Evolutionary conservation across 2,329 filamentous ascomycete species (phyloP).

Genomic region (Phoma sp.): DNA sequence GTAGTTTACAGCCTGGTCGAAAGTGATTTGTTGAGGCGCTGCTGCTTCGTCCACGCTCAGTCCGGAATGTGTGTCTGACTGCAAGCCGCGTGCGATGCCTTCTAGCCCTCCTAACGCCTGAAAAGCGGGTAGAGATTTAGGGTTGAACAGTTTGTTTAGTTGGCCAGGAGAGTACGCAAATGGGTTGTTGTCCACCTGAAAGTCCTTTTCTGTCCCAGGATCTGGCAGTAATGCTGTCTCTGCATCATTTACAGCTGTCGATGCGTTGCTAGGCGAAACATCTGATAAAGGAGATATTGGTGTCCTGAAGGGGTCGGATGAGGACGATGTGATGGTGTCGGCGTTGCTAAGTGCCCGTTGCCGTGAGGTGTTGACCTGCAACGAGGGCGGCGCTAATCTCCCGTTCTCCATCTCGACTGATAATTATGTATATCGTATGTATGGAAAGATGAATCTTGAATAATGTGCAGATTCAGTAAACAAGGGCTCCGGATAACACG

Average conservation of each 20-base stretch:
- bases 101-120: slow-evolving; percentile 60
- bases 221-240: slow-evolving; percentile 31
- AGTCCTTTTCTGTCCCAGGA: slow-evolving; percentile 34
- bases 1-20: slow-evolving; percentile 57
- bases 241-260: slow-evolving; percentile 41
- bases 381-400: slow-evolving; percentile 33
- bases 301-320: slow-evolving; percentile 33
- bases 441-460: not conserved
- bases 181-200: slow-evolving; percentile 48
- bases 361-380: slow-evolving; percentile 33
- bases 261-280: slow-evolving; percentile 31
- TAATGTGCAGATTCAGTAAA: slow-evolving; percentile 4
- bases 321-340: slow-evolving; percentile 33
- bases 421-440: not conserved
- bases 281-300: slow-evolving; percentile 21
- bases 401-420: slow-evolving; percentile 27
- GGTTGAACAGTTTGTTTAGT: slow-evolving; percentile 60
- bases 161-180: slow-evolving; percentile 63
- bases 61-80: slow-evolving; percentile 56
- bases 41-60: slow-evolving; percentile 58
- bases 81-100: slow-evolving; percentile 60
- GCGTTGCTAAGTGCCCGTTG: slow-evolving; percentile 32
- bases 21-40: slow-evolving; percentile 54
- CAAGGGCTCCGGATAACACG: slow-evolving; percentile 2
- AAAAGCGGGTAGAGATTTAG: slow-evolving; percentile 57